A percentile compares a stretch with the other conserved stretches of the same genome.
phyloP scores from a whole-genome alignment of 2,329 filamentous ascomycete species.

The Rachicladosporium sp. region DNA sequence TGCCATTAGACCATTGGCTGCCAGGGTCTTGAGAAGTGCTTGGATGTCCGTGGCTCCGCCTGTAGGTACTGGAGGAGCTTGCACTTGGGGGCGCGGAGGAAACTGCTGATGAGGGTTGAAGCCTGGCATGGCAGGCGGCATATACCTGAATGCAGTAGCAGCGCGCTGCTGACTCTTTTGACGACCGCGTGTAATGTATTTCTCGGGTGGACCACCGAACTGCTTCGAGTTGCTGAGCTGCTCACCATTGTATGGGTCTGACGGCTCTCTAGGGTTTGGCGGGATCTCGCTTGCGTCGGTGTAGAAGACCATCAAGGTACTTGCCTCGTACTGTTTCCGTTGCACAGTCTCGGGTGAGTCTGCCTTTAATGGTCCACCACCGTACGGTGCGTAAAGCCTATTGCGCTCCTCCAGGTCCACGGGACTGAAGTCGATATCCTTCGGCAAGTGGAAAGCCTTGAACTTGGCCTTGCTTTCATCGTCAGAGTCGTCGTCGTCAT shows the following conservation, averaged over 20 bases:
- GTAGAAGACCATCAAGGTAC: constrained; percentile 37
- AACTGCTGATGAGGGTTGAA: constrained; percentile 1
- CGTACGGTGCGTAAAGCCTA: constrained; percentile 34
- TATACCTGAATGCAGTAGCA: neutral
- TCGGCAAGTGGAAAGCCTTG: constrained; percentile 33
- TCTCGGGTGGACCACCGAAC: constrained; percentile 27
- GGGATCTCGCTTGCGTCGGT: constrained; percentile 33
- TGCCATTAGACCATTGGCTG: no score
- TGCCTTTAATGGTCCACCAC: constrained; percentile 29
- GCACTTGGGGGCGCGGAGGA: constrained; percentile 2
- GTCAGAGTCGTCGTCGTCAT: constrained; percentile 48
- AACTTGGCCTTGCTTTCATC: constrained; percentile 39
- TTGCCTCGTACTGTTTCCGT: constrained; percentile 33
- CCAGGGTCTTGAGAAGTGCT: constrained; percentile 2
- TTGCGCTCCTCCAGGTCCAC: constrained; percentile 29
- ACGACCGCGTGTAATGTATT: constrained; percentile 11
- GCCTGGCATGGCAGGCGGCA: constrained; percentile 1
- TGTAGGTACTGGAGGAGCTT: constrained; percentile 1
- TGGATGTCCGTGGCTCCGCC: constrained; percentile 4
- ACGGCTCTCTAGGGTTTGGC: constrained; percentile 33
- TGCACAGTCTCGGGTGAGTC: constrained; percentile 30
- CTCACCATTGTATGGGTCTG: constrained; percentile 25
- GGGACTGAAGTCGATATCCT: constrained; percentile 31
- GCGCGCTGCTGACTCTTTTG: neutral
- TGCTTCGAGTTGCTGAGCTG: constrained; percentile 14